phyloP scores from a whole-genome alignment of 1,284 basidiomycete genomes.

The Nidula niveotomentosa region DNA sequence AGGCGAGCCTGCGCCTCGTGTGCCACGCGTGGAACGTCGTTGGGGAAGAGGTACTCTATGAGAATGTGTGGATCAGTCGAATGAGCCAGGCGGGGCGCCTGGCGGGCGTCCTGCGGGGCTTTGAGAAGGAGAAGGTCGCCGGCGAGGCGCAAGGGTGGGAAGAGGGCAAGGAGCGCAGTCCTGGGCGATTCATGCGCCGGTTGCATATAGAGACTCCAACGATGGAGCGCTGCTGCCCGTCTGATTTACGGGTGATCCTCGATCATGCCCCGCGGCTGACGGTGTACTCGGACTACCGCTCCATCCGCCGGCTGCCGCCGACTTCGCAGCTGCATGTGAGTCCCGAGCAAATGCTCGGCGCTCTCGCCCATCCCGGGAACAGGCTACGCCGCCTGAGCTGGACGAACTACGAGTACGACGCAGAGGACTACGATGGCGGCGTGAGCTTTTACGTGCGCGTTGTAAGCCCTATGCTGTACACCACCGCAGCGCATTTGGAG shows the following conservation, averaged over 20 bases:
- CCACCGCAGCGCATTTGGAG: constrained; percentile 55
- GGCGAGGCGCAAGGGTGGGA: not conserved
- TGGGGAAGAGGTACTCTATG: constrained; percentile 55
- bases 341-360: constrained; percentile 53
- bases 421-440: constrained; percentile 16
- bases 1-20: constrained; percentile 52
- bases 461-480: constrained; percentile 45
- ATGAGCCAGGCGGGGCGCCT: constrained; percentile 57
- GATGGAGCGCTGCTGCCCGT: constrained; percentile 63
- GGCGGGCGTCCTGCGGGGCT: constrained; percentile 51
- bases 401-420: constrained; percentile 65
- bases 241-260: constrained; percentile 64
- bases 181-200: constrained; percentile 55
- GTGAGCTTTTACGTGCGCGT: constrained; percentile 57
- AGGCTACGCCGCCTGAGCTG: constrained; percentile 58
- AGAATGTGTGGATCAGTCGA: constrained; percentile 66
- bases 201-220: constrained; percentile 71
- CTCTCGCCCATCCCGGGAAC: constrained; percentile 40
- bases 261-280: constrained; percentile 58
- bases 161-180: constrained; percentile 2
- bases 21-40: constrained; percentile 54
- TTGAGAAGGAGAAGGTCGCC: constrained; percentile 14
- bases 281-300: constrained; percentile 62
- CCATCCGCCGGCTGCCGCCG: constrained; percentile 46
- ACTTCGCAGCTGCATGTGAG: constrained; percentile 28